phyloP scores from a whole-genome alignment of 2,329 filamentous ascomycete genomes.

The Atkinsonella hypoxylon region DNA sequence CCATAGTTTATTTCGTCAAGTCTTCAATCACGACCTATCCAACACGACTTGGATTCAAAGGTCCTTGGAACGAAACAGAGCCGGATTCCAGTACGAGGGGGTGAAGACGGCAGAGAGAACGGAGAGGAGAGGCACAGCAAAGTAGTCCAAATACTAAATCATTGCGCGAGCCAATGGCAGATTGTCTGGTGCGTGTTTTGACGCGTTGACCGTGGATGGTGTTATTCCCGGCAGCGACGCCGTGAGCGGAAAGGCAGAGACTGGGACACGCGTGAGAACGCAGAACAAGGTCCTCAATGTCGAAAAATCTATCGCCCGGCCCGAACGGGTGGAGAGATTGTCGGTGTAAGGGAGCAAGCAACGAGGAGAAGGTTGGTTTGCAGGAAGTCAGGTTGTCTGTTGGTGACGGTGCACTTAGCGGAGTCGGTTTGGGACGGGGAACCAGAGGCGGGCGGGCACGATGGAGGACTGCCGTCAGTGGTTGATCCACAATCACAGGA shows the following conservation, averaged over 20 bases:
- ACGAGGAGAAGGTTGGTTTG: neutral
- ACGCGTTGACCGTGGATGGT: neutral
- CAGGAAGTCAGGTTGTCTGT: neutral
- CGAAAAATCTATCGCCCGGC: neutral
- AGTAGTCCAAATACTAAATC: neutral
- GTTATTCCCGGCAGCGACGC: neutral
- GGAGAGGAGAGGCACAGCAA: neutral
- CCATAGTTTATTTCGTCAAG: neutral
- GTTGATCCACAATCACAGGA: neutral
- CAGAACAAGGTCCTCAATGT: neutral
- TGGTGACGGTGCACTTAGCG: neutral
- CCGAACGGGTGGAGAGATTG: neutral
- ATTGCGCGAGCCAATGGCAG: neutral
- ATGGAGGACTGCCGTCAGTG: neutral
- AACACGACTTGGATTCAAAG: neutral
- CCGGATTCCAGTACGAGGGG: no score
- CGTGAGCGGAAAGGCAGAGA: neutral
- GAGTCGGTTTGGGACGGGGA: slow-evolving; percentile 1
- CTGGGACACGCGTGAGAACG: neutral
- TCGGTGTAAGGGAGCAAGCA: neutral
- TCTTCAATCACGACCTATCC: neutral
- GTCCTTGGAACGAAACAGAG: neutral
- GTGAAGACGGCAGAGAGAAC: neutral
- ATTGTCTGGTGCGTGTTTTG: neutral
- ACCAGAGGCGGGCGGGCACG: neutral